A percentile compares a stretch with the other conserved stretches of the same genome.
These are phyloP conservation scores for Quercus engelmannii DNA, from an alignment of 306 rosid species.

Conservation along the genomic window DNA sequence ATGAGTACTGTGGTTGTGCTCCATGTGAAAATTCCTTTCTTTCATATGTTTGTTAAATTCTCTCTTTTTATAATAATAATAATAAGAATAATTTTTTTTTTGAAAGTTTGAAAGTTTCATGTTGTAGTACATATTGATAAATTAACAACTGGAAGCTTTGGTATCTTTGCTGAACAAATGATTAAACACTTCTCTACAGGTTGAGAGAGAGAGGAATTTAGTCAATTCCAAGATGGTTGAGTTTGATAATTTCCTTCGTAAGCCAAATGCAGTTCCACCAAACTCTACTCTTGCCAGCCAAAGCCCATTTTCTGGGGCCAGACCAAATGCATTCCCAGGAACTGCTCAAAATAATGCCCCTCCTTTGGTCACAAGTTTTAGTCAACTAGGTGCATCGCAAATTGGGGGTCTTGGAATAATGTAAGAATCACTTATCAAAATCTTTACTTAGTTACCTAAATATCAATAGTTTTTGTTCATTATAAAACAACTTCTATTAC, in stretches of 20 bases:
- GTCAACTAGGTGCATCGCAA: conserved; percentile 64
- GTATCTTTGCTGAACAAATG: conserved; percentile 18
- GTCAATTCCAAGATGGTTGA: conserved; percentile 65
- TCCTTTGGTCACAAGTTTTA: conserved; percentile 76
- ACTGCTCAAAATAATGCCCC: conserved; percentile 49
- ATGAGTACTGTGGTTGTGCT: neutral
- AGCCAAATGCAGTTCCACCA: conserved; percentile 37
- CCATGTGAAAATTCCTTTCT: neutral
- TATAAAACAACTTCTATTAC: neutral
- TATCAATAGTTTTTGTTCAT: neutral
- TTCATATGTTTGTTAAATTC: neutral
- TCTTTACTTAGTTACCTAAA: neutral
- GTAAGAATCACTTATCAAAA: conserved; percentile 25
- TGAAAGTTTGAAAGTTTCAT: neutral
- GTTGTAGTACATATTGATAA: neutral
- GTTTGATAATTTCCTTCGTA: conserved; percentile 63
- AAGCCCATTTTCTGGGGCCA: conserved; percentile 37
- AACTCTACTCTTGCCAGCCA: conserved; percentile 38
- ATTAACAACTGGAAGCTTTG: neutral
- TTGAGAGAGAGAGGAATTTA: conserved; percentile 84
- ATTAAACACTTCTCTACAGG: conserved; percentile 41
- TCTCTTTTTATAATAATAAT: neutral
- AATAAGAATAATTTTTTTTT: too few relatives aligned
- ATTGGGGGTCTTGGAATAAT: conserved; percentile 48
- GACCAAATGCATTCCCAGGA: conserved; percentile 40